Base-by-base conservation (phyloP, 2,329 filamentous ascomycete genomes). In the Falciphora oryzae region DNA sequence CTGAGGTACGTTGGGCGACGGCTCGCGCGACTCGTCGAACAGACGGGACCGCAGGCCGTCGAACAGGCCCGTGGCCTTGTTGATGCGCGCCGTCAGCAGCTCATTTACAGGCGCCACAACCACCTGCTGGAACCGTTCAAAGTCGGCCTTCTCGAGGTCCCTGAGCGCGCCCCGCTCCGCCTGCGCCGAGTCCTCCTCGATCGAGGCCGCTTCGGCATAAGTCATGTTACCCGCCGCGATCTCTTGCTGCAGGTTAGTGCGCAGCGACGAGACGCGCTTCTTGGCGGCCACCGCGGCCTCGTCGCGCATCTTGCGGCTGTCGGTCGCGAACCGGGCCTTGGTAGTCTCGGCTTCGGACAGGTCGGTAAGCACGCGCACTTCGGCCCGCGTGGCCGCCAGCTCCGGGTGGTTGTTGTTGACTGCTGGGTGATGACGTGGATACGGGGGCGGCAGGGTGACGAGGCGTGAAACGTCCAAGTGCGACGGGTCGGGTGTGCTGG, bases 341-440 rank as follows among this genome's bases (percentile, higher is more conserved):
- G 88, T 89, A 0, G 80, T 82, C 65, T 89, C 84, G 6, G 94
- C 79, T 71, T 95, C 91, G 22, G 83, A 81, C 62, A 97, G 78
- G 69, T 95, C 88, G 63, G 88, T 90, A 57, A 97, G 78, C 1
- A 83, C 82, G 18, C 93, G 86, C 27, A 97, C 90, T 0, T 87
- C 84, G 3, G 83, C 87, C 62, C 95, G 88, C 60, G 91, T 93
- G 1, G 87, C 83, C 0, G 89, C 84, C n/a, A 99, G 83, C 68
- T 96, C 90, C 0, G 95, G 95, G 72, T 99, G 95, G 70, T 87
- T 96, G 72, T 98, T 99, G 75, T 96, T 97, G 22, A 98, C 91
- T 0, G 95, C 95, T 11, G 95, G 95, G 71, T 98, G 90, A 72
- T 98, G 94, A 10, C 94, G 89, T 1, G 95, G 95, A 74, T 96